phyloP scores from a whole-genome alignment of 192 early-diverging fungal genomes.

The Lobosporangium transversale region DNA sequence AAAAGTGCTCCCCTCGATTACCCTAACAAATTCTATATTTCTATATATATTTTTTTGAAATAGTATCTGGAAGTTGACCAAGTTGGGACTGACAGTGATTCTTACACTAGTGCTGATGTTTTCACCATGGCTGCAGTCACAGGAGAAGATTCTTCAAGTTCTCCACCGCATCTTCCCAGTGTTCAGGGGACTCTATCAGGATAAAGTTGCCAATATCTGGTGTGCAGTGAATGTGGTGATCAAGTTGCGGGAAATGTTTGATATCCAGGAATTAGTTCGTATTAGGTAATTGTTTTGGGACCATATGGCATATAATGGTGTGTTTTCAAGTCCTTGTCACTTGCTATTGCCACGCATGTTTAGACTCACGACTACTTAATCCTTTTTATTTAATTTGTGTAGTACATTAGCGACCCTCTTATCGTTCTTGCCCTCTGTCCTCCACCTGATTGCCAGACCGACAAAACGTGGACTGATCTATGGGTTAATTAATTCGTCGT shows the following conservation, averaged over 20 bases:
- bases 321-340: neutral
- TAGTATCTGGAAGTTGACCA: constrained; percentile 57
- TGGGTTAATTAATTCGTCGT: constrained; percentile 75
- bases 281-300: too few species aligned
- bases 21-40: too few species aligned
- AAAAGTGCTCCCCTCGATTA: too few species aligned
- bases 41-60: too few species aligned
- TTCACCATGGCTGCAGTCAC: constrained; percentile 71
- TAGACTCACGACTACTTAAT: too few species aligned
- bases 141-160: constrained; percentile 77
- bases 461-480: constrained; percentile 70
- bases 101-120: constrained; percentile 75
- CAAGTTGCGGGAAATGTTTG: constrained; percentile 80
- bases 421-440: constrained; percentile 76
- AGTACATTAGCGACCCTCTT: constrained; percentile 75
- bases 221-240: constrained; percentile 88
- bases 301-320: too few species aligned
- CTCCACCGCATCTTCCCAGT: constrained; percentile 91
- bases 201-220: constrained; percentile 99
- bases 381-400: neutral
- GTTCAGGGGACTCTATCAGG: constrained; percentile 93
- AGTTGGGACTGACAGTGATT: constrained; percentile 79
- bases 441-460: constrained; percentile 72
- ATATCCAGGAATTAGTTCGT: constrained; percentile 66
- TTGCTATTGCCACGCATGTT: too few species aligned